Percentiles rank a stretch among this genome's conserved stretches.
These are phyloP conservation scores for Colletotrichum simmondsii DNA, from an alignment of 2,329 filamentous ascomycete species.

Conservation along the genomic window DNA sequence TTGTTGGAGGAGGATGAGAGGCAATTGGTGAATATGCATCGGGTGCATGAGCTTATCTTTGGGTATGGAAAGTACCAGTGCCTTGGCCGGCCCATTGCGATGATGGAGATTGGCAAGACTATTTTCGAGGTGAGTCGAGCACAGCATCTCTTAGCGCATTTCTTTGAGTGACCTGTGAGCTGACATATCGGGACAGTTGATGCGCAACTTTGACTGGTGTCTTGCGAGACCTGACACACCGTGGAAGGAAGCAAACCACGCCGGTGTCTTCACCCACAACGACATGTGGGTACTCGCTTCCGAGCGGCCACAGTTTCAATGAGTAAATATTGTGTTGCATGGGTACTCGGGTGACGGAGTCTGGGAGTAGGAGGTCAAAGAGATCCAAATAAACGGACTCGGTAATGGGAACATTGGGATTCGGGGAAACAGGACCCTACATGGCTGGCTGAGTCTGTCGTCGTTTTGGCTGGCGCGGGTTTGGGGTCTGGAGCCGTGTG, in stretches of 20 bases:
- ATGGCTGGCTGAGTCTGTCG: not conserved
- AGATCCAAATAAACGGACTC: not conserved
- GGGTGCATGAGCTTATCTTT: conserved; percentile 55
- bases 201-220: conserved; percentile 36
- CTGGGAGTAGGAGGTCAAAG: not conserved
- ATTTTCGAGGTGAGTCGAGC: conserved; percentile 56
- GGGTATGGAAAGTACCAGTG: conserved; percentile 56
- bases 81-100: conserved; percentile 57
- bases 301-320: conserved; percentile 1
- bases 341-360: not conserved
- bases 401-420: not conserved
- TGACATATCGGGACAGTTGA: not conserved
- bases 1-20: conserved; percentile 54
- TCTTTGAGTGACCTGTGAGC: not conserved
- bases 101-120: conserved; percentile 60
- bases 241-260: conserved; percentile 31
- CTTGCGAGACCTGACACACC: conserved; percentile 31
- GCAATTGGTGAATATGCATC: conserved; percentile 47
- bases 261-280: conserved; percentile 23
- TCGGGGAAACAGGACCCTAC: not conserved
- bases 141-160: not conserved
- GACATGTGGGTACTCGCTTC: conserved; percentile 34
- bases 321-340: not conserved
- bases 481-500: not conserved
- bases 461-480: not conserved